Percentiles rank a stretch among this genome's conserved stretches.
These are phyloP conservation scores for Talaromyces sp. DNA, from an alignment of 2,329 filamentous ascomycete genomes.

Conservation along the genomic window DNA sequence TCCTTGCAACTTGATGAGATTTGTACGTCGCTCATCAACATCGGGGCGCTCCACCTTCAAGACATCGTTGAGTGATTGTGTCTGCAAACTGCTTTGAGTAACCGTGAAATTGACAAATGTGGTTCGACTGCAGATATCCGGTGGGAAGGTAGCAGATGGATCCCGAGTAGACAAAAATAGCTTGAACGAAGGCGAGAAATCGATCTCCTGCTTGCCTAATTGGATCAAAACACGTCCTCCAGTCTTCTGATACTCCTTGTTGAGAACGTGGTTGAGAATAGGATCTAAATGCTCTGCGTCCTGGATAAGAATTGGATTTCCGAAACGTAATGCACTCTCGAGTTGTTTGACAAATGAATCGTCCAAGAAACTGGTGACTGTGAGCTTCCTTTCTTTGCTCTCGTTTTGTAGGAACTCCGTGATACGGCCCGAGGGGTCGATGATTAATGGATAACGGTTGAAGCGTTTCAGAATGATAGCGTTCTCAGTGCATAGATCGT, in stretches of 20 bases:
- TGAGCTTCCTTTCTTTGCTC: constrained; percentile 86
- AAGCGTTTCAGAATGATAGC: constrained; percentile 96
- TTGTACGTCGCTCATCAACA: constrained; percentile 91
- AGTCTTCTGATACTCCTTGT: constrained; percentile 99
- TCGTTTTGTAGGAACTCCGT: constrained; percentile 95
- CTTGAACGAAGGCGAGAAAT: constrained; percentile 95
- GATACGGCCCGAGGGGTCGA: constrained; percentile 91
- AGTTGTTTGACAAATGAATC: constrained; percentile 97
- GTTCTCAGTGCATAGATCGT: constrained; percentile 97
- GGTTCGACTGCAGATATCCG: constrained; percentile 95
- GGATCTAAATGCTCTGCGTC: constrained; percentile 96
- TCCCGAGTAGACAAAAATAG: constrained; percentile 93
- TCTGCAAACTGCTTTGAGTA: constrained; percentile 96
- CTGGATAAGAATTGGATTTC: constrained; percentile 96
- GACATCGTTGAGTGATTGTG: constrained; percentile 94
- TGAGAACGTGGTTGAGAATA: constrained; percentile 95
- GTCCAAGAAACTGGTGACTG: constrained; percentile 95
- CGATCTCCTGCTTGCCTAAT: constrained; percentile 96
- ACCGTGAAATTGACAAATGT: constrained; percentile 99
- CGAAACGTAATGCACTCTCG: constrained; percentile 93
- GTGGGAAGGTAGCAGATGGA: constrained; percentile 90
- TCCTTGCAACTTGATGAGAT: constrained; percentile 96
- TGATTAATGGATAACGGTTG: constrained; percentile 97
- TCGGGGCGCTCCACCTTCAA: constrained; percentile 96
- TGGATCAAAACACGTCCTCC: constrained; percentile 97